These are phyloP conservation scores for Trichomonas tenax DNA, from an alignment of 208 protist species.

Conservation along the genomic window DNA sequence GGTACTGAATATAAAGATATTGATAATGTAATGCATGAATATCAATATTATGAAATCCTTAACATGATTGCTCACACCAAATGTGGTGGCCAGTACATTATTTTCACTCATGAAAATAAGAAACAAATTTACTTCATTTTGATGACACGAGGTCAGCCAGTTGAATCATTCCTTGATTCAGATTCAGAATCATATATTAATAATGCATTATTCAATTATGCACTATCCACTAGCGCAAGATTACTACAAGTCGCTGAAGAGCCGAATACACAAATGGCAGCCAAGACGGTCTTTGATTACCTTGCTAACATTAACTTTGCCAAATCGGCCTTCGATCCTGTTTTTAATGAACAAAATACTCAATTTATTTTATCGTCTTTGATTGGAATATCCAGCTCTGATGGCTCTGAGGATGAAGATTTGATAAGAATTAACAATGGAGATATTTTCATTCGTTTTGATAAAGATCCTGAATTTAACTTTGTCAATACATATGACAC, in stretches of 20 bases:
- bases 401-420: background rate
- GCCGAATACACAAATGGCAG: background rate
- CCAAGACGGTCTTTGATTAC: too few relatives aligned
- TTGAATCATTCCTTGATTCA: background rate
- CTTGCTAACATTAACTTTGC: background rate
- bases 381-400: too few relatives aligned
- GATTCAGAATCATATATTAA: background rate
- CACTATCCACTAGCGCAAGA: background rate
- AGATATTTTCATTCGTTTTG: background rate
- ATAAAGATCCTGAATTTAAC: background rate
- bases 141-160: background rate
- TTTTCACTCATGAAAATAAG: background rate
- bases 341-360: background rate
- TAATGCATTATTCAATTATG: background rate
- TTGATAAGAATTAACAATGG: background rate
- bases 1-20: background rate
- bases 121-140: background rate
- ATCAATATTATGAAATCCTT: background rate
- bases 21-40: background rate
- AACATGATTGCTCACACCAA: background rate
- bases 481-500: background rate
- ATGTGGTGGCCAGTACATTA: background rate
- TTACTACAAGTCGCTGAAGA: background rate
- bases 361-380: background rate
- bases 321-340: background rate